Evolutionary conservation across 805 yeast genomes (phyloP).

Genomic region (Candida dajiaensis): DNA sequence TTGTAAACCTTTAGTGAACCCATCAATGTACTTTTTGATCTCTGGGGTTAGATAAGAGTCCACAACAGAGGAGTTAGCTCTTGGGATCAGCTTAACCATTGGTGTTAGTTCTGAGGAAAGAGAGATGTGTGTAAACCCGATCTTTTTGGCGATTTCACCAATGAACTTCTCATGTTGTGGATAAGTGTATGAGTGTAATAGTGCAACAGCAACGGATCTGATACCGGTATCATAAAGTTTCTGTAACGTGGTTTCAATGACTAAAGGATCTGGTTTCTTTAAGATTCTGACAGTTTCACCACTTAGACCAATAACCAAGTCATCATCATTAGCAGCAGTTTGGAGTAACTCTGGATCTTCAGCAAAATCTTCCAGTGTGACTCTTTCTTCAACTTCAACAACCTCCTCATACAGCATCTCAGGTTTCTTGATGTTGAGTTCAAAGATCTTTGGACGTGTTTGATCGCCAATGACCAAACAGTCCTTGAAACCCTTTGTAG

Average conservation of each 20-base stretch:
- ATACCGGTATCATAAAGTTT: constrained; percentile 51
- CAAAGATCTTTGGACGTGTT: constrained; percentile 85
- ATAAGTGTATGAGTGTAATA: constrained; percentile 68
- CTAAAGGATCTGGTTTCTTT: constrained; percentile 41
- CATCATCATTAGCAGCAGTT: constrained; percentile 21
- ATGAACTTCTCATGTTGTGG: constrained; percentile 62
- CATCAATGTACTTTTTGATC: constrained; percentile 54
- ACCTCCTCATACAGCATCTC: constrained; percentile 69
- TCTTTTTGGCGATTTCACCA: constrained; percentile 50
- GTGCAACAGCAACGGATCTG: constrained; percentile 63
- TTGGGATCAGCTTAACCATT: constrained; percentile 68
- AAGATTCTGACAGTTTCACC: constrained; percentile 63
- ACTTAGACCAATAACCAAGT: constrained; percentile 50
- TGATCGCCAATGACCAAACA: constrained; percentile 83
- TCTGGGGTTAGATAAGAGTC: constrained; percentile 84
- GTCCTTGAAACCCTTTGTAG: constrained; percentile 87
- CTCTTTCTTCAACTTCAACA: constrained; percentile 84
- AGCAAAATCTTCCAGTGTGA: constrained; percentile 73
- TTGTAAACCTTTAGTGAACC: constrained; percentile 56
- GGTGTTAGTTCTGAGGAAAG: constrained; percentile 67
- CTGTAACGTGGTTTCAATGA: constrained; percentile 36
- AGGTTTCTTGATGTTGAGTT: constrained; percentile 67
- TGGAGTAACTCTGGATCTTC: constrained; percentile 54
- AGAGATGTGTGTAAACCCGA: constrained; percentile 68
- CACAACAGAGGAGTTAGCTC: constrained; percentile 74